These are phyloP conservation scores for Tubosaeta sp. DNA, from an alignment of 768 basidiomycete species.

Conservation along the genomic window DNA sequence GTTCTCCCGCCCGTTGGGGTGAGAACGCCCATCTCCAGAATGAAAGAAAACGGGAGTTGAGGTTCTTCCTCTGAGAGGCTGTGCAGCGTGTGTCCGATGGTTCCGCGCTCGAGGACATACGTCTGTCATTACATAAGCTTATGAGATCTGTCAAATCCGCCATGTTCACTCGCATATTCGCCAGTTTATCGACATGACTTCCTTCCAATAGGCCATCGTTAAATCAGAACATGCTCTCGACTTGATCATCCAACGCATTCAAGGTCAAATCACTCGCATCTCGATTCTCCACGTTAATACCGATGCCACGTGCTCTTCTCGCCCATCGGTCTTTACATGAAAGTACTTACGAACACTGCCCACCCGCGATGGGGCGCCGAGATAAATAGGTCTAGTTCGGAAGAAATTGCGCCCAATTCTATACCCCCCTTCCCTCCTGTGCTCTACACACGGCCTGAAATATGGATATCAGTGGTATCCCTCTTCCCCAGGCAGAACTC, in stretches of 20 bases:
- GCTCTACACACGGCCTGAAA: background rate
- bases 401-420: background rate
- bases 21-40: background rate
- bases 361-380: background rate
- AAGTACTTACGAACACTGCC: background rate
- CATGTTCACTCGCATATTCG: no score
- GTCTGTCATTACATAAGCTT: background rate
- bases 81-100: background rate
- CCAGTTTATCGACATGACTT: background rate
- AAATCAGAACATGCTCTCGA: background rate
- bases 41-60: background rate
- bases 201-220: background rate
- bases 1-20: no score
- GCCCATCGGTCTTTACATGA: background rate
- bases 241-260: background rate
- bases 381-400: background rate
- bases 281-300: background rate
- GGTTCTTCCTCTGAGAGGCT: background rate
- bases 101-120: background rate
- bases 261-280: background rate
- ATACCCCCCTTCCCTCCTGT: background rate
- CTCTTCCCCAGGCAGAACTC: slow-evolving; percentile 5
- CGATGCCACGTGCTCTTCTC: background rate
- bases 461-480: background rate
- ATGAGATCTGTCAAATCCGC: no score